Evolutionary conservation across 805 yeast genomes (phyloP).

Genomic region (Candida chauliodis): DNA sequence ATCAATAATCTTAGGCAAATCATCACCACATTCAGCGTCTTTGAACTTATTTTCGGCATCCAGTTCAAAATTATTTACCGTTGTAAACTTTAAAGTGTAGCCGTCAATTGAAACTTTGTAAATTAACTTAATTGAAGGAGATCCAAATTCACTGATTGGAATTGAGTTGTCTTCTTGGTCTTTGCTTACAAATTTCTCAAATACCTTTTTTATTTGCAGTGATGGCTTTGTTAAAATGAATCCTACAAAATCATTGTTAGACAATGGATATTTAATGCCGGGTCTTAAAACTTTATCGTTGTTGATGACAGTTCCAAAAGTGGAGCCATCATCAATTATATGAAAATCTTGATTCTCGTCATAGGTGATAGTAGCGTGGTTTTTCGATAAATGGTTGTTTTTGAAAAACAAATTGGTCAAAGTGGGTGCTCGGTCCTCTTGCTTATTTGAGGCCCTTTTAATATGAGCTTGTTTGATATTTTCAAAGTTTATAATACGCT

Average conservation of each 20-base stretch:
- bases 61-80: too few species aligned
- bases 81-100: conserved; percentile 14
- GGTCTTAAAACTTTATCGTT: conserved; percentile 21
- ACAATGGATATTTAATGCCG: conserved; percentile 14
- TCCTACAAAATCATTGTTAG: conserved; percentile 28
- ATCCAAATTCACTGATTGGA: conserved; percentile 19
- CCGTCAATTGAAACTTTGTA: conserved; percentile 16
- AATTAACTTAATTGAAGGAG: conserved; percentile 18
- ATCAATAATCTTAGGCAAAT: conserved; percentile 4
- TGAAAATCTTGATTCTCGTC: conserved; percentile 16
- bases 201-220: conserved; percentile 14
- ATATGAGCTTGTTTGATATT: background rate
- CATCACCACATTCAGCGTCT: background rate
- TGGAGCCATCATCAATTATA: conserved; percentile 30
- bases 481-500: conserved; percentile 5
- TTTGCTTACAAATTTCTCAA: conserved; percentile 5
- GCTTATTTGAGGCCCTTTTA: conserved; percentile 9
- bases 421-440: conserved; percentile 14
- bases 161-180: conserved; percentile 8
- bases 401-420: conserved; percentile 29
- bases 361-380: conserved; percentile 27
- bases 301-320: conserved; percentile 38
- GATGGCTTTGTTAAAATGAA: conserved; percentile 34
- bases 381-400: conserved; percentile 35
- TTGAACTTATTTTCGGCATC: background rate